Base-by-base conservation (phyloP, 495 filamentous ascomycete genomes). In the Penicillium flavigenum region DNA sequence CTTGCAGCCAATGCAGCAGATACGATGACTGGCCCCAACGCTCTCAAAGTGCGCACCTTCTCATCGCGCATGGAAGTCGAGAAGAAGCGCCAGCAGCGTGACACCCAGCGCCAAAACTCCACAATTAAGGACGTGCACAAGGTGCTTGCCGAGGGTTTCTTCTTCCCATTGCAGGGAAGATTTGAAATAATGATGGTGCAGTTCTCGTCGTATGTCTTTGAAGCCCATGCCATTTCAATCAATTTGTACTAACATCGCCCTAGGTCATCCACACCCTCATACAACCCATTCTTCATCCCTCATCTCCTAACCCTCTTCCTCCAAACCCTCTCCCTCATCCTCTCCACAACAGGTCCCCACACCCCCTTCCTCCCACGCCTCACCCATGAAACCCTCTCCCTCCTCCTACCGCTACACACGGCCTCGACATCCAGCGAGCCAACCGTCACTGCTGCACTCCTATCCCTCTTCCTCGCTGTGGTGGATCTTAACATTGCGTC, bases 31-130 rank as follows among this genome's bases (percentile, higher is more conserved):
- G 92, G 93, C 0, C 91, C 92, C 0, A 85, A 90, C 59, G 83
- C 86, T 5, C 83, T 97, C 36, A 96, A 96, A 76, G 83, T 96
- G 50, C 84, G 87, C 51, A 90, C 84, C 17, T 91, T 91, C 72
- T 88, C 85, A 27, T 84, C 83, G 0, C 81, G 88, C 19, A 85
- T 91, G 75, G 83, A 82, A 44, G 83, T 87, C 19, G 83, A 88
- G 65, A 81, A 81, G 56, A 84, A 85, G 34, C 83, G 87, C 11
- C 74, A 83, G 53, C 60, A 76, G 39, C 75, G 74, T 31, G 73
- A 74, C 14, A 63, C 72, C 1, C 65, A 77, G 34, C 68, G 75
- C 20, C 71, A 75, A 45, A 69, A 78, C 27, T 79, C 84, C 1
- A 87, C 86, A 26, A 77, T 86, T 8, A 96, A 92, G 64, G 84